A percentile compares a stretch with the other conserved stretches of the same genome.
Evolutionary conservation across 2,329 filamentous ascomycete species (phyloP).

Genomic region (Pyricularia pennisetigena): DNA sequence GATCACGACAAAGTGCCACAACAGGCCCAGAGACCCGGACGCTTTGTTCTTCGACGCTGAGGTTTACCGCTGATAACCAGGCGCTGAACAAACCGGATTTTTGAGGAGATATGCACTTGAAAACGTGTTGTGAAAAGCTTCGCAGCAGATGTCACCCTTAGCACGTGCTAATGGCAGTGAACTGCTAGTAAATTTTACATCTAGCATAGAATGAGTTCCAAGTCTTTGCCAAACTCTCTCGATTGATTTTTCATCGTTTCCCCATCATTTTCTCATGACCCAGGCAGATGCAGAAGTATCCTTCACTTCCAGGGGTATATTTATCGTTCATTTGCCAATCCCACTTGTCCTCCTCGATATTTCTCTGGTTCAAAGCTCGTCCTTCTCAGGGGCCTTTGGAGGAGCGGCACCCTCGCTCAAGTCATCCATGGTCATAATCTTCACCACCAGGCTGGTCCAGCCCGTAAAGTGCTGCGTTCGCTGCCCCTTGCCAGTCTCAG

Average conservation of each 20-base stretch:
- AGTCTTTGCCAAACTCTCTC: not conserved
- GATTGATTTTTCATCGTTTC: not conserved
- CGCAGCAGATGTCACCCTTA: too few relatives aligned
- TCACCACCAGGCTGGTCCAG: conserved; percentile 97
- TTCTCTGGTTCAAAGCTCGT: not conserved
- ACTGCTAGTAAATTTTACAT: too few relatives aligned
- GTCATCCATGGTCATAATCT: conserved; percentile 93
- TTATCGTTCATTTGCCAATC: not conserved
- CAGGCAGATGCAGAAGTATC: not conserved
- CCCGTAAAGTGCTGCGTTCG: conserved; percentile 96
- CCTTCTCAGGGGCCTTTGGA: not conserved
- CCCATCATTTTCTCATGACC: too few relatives aligned
- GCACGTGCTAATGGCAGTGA: too few relatives aligned
- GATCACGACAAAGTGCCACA: too few relatives aligned
- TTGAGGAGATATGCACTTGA: too few relatives aligned
- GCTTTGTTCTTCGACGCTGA: too few relatives aligned
- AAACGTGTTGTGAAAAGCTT: too few relatives aligned
- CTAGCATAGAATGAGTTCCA: too few relatives aligned
- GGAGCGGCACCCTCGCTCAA: conserved; percentile 22
- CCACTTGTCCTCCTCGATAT: not conserved
- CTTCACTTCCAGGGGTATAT: not conserved
- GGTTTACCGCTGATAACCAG: too few relatives aligned
- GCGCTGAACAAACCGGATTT: too few relatives aligned
- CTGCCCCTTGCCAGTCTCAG: conserved; percentile 86
- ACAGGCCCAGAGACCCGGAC: too few relatives aligned